Percentiles rank a stretch among this genome's conserved stretches.
Conservation (phyloP, 345 rosid genomes). For the Laguncularia racemosa region DNA sequence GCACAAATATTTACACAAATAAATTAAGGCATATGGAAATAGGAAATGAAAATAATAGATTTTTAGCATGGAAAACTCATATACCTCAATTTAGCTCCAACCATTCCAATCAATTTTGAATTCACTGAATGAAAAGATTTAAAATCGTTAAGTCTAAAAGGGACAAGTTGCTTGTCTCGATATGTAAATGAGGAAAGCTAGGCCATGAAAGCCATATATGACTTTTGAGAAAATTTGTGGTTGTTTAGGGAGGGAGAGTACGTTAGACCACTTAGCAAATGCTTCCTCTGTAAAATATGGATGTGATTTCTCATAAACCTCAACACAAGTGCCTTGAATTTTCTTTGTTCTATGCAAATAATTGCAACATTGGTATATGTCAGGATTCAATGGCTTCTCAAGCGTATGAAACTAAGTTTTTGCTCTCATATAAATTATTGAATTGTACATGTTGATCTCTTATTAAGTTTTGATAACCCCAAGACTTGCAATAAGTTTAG, state of each 20-base stretch:
- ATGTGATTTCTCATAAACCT: too few relatives aligned
- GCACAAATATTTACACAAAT: background rate
- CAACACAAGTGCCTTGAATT: too few relatives aligned
- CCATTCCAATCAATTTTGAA: background rate
- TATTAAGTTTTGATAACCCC: too few relatives aligned
- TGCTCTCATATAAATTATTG: too few relatives aligned
- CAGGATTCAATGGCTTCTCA: too few relatives aligned
- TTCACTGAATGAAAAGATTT: background rate
- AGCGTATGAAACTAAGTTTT: background rate
- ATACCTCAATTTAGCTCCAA: slow-evolving; percentile 4
- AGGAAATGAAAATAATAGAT: background rate
- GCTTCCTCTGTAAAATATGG: too few relatives aligned
- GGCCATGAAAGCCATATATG: background rate
- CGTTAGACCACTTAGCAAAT: background rate
- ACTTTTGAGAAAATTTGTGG: background rate
- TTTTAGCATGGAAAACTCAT: background rate
- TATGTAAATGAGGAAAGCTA: background rate
- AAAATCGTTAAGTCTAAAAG: background rate
- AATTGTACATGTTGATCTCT: too few relatives aligned
- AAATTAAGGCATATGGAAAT: background rate
- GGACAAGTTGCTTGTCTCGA: background rate
- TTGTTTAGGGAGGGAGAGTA: background rate
- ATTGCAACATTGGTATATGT: background rate
- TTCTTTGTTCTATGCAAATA: background rate
- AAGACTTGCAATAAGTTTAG: too few relatives aligned